A percentile compares a stretch with the other conserved stretches of the same genome.
Evolutionary conservation across 768 basidiomycete genomes (phyloP).

Genomic region (Boletus eberwhitei): DNA sequence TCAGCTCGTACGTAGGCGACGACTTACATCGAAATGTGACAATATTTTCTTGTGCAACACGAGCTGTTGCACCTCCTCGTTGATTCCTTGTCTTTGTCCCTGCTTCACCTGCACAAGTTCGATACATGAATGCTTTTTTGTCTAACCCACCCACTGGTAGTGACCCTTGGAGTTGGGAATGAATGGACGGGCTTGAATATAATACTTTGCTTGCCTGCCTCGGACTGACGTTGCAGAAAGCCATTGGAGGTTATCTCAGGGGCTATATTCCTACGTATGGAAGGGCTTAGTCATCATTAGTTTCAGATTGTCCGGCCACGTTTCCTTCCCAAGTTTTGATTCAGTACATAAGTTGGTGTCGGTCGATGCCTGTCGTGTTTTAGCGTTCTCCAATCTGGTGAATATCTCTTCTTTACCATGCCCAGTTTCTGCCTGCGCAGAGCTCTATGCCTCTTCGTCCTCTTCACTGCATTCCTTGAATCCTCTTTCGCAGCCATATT

Average conservation of each 20-base stretch:
- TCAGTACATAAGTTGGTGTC: neutral
- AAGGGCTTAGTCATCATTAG: constrained; percentile 13
- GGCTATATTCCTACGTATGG: neutral
- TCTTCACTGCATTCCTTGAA: constrained; percentile 24
- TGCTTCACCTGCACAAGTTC: too few species aligned
- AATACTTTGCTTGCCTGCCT: too few species aligned
- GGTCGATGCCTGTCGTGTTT: constrained; percentile 12
- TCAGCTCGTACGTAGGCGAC: too few species aligned
- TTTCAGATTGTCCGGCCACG: constrained; percentile 25
- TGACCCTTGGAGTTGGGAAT: too few species aligned
- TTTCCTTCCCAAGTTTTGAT: constrained; percentile 6
- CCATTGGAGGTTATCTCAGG: neutral
- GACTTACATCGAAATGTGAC: too few species aligned
- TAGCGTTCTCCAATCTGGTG: constrained; percentile 9
- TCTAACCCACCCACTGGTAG: too few species aligned
- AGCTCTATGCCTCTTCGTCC: constrained; percentile 22
- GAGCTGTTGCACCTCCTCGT: too few species aligned
- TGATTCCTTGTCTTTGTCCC: too few species aligned
- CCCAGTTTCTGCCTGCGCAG: constrained; percentile 24
- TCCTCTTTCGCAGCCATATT: constrained; percentile 71
- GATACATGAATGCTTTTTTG: too few species aligned
- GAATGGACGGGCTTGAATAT: too few species aligned
- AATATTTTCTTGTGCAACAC: too few species aligned
- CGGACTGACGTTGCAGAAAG: too few species aligned
- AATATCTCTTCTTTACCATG: constrained; percentile 20